phyloP scores from a whole-genome alignment of 352 stramenopile species.

The Pythium monospermum region DNA sequence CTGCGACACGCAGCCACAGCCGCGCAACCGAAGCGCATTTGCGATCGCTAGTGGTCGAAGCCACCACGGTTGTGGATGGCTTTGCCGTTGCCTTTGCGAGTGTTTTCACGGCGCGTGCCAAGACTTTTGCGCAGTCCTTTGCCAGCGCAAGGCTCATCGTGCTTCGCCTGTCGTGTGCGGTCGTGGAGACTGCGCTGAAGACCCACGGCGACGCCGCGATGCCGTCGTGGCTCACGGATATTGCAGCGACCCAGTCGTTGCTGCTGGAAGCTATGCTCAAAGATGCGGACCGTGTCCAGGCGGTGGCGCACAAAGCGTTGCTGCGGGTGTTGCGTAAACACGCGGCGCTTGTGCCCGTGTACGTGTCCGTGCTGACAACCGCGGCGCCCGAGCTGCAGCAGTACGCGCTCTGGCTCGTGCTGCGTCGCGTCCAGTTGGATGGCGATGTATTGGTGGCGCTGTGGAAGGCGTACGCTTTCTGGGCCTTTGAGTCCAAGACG shows the following conservation, averaged over 20 bases:
- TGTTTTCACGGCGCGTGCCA: slow-evolving; percentile 35
- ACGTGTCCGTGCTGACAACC: slow-evolving; percentile 28
- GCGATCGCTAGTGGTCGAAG: slow-evolving; percentile 39
- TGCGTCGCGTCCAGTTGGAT: slow-evolving; percentile 31
- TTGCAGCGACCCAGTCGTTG: slow-evolving; percentile 39
- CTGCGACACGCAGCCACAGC: slow-evolving; percentile 48
- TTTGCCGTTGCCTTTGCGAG: slow-evolving; percentile 49
- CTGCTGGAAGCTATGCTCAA: slow-evolving; percentile 55
- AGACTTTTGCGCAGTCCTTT: slow-evolving; percentile 49
- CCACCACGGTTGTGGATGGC: slow-evolving; percentile 25
- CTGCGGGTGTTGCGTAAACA: slow-evolving; percentile 43
- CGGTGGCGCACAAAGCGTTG: slow-evolving; percentile 37
- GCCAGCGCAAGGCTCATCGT: slow-evolving; percentile 42
- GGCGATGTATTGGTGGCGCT: slow-evolving; percentile 35
- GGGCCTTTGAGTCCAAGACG: slow-evolving; percentile 77
- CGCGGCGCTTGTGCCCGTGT: slow-evolving; percentile 31
- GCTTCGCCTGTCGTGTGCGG: slow-evolving; percentile 48
- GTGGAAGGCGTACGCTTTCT: slow-evolving; percentile 56
- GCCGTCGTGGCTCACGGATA: slow-evolving; percentile 38
- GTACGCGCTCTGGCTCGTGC: slow-evolving; percentile 57
- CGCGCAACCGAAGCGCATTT: slow-evolving; percentile 53
- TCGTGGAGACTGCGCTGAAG: slow-evolving; percentile 35
- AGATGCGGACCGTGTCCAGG: slow-evolving; percentile 40
- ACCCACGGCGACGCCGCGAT: not conserved
- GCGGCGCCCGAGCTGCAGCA: slow-evolving; percentile 39